Conservation (phyloP, 345 rosid species). For the Linum trigynum region DNA sequence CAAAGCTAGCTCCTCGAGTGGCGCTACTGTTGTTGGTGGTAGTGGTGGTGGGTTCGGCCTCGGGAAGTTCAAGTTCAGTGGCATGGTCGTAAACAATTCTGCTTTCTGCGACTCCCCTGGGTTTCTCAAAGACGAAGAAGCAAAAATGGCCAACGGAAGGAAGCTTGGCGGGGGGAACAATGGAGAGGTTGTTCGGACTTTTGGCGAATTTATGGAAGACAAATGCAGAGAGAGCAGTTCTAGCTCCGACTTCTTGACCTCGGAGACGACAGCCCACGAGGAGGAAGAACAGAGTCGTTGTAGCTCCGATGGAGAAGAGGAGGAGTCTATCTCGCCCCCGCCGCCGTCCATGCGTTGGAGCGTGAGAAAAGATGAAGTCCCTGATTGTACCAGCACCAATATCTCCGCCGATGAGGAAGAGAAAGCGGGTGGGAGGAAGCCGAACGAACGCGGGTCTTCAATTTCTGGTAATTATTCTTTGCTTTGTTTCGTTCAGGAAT, state of each 20-base stretch:
- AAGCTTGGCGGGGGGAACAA: constrained; percentile 15
- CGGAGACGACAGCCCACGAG: constrained; percentile 49
- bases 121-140: constrained; percentile 24
- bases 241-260: constrained; percentile 59
- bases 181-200: constrained; percentile 25
- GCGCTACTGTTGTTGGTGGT: constrained; percentile 1
- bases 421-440: constrained; percentile 28
- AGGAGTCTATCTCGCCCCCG: constrained; percentile 31
- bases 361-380: constrained; percentile 25
- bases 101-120: constrained; percentile 34
- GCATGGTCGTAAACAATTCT: constrained; percentile 40
- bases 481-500: constrained; percentile 5
- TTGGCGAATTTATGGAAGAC: constrained; percentile 44
- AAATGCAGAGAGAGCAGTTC: constrained; percentile 60
- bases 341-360: constrained; percentile 50
- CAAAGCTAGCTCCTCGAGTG: constrained; percentile 22
- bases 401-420: constrained; percentile 20
- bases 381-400: constrained; percentile 35
- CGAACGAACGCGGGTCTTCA: constrained; percentile 37
- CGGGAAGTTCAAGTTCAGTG: constrained; percentile 24
- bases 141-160: constrained; percentile 31
- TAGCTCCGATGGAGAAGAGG: constrained; percentile 35
- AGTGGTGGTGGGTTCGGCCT: constrained; percentile 17
- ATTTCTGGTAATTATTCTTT: constrained; percentile 43
- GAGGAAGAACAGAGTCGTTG: constrained; percentile 42